Percentiles rank a stretch among this genome's conserved stretches.
Evolutionary conservation across 1,284 basidiomycete species (phyloP).

Genomic region (Porogramme epimiltina): DNA sequence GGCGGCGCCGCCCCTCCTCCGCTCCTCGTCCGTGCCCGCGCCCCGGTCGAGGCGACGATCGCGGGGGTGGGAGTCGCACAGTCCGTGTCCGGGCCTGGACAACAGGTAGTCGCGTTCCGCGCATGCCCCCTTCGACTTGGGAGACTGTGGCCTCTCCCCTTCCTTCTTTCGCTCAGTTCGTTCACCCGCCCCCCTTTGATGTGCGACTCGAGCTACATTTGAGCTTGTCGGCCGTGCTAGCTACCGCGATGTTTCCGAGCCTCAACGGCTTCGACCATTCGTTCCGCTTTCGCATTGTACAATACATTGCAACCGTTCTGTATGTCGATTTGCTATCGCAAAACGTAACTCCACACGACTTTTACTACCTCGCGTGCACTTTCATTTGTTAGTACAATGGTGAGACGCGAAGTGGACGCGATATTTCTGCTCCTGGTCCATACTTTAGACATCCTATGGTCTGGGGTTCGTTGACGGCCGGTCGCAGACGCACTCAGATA

Average conservation of each 20-base stretch:
- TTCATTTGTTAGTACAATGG: too few relatives aligned
- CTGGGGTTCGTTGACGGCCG: too few relatives aligned
- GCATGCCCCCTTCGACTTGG: not conserved
- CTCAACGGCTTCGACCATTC: not conserved
- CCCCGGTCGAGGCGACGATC: not conserved
- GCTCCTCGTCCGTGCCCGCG: not conserved
- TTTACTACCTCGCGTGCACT: too few relatives aligned
- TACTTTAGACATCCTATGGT: too few relatives aligned
- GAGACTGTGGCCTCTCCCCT: not conserved
- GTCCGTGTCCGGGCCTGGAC: not conserved
- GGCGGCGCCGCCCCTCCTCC: not conserved
- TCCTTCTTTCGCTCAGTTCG: not conserved
- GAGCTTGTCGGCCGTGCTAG: too few relatives aligned
- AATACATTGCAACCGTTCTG: not conserved
- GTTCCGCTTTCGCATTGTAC: not conserved
- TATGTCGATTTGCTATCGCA: not conserved
- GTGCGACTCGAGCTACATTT: not conserved
- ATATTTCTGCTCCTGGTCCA: too few relatives aligned
- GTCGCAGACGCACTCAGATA: too few relatives aligned
- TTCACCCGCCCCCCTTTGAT: not conserved
- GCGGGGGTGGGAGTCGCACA: not conserved
- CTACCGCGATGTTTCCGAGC: not conserved
- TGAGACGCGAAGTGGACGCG: too few relatives aligned
- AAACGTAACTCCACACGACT: too few relatives aligned
- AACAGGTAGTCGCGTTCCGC: not conserved